phyloP scores from a whole-genome alignment of 2,329 filamentous ascomycete species.

The Phyllosticta citrichinensis region DNA sequence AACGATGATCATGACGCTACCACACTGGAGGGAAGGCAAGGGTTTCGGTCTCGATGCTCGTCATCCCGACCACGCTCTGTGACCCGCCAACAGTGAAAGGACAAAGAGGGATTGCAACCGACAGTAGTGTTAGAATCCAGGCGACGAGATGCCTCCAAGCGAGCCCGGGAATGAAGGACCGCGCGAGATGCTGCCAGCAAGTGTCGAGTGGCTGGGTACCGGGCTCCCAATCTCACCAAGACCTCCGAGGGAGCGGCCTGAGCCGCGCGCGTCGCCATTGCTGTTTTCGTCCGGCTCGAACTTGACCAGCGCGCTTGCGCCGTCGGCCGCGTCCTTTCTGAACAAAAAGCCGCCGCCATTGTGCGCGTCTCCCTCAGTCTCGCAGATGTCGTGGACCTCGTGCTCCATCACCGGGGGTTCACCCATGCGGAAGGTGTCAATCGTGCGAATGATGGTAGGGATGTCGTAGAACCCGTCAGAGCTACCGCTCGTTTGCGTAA shows the following conservation, averaged over 20 bases:
- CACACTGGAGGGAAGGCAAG: background rate
- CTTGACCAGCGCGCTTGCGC: constrained; percentile 31
- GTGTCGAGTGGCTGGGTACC: constrained; percentile 1
- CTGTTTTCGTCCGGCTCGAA: constrained; percentile 23
- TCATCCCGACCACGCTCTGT: background rate
- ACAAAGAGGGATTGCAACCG: background rate
- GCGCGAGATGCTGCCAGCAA: background rate
- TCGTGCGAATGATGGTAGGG: constrained; percentile 50
- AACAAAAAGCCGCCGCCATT: constrained; percentile 91
- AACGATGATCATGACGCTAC: background rate
- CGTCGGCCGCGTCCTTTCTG: constrained; percentile 38
- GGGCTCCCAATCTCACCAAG: constrained; percentile 41
- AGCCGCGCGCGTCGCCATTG: constrained; percentile 3
- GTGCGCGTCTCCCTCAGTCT: constrained; percentile 74
- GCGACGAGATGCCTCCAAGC: constrained; percentile 6
- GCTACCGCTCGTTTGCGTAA: constrained; percentile 37
- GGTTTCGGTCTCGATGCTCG: background rate
- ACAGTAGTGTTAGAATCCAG: constrained; percentile 2
- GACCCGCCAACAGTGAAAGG: background rate
- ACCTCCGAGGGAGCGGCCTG: constrained; percentile 14
- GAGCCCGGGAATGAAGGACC: background rate
- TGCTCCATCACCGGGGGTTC: constrained; percentile 47
- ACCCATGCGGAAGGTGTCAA: constrained; percentile 50
- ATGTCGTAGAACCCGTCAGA: constrained; percentile 61
- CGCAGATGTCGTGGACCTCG: constrained; percentile 75